phyloP scores from a whole-genome alignment of 2,329 filamentous ascomycete genomes.

The Sphaceloma murrayae region DNA sequence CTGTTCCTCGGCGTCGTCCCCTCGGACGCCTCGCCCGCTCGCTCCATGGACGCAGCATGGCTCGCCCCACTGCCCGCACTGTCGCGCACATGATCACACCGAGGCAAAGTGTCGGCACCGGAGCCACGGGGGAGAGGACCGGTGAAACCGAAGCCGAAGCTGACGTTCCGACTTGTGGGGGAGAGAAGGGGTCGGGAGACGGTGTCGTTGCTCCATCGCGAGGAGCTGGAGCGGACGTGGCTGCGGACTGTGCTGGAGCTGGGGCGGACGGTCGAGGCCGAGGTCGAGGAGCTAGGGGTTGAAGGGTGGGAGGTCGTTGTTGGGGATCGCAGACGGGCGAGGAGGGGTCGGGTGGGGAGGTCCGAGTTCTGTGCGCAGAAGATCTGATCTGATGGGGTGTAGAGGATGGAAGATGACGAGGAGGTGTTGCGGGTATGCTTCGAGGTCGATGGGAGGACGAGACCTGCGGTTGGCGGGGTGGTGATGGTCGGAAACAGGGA shows the following conservation, averaged over 20 bases:
- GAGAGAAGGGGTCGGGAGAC: neutral
- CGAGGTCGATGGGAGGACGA: neutral
- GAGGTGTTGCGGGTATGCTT: slow-evolving; percentile 6
- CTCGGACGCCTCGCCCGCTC: neutral
- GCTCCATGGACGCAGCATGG: neutral
- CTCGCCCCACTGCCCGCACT: neutral
- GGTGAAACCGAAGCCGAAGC: neutral
- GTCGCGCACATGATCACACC: too few relatives aligned
- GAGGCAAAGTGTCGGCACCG: too few relatives aligned
- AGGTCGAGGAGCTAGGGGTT: neutral
- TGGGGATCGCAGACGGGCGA: neutral
- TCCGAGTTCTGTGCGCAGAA: neutral
- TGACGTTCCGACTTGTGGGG: neutral
- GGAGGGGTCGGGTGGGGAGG: neutral
- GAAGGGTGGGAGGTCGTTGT: neutral
- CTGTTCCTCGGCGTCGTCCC: neutral
- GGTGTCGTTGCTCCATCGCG: slow-evolving; percentile 2
- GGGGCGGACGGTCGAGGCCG: neutral
- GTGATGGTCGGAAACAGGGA: slow-evolving; percentile 8
- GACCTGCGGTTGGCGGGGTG: neutral
- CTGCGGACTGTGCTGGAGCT: neutral
- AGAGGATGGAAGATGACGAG: slow-evolving; percentile 4
- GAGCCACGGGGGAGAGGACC: neutral
- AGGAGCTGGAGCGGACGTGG: neutral
- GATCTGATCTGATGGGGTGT: neutral